These are phyloP conservation scores for Panaeolus papilionaceus DNA, from an alignment of 768 basidiomycete genomes.

Conservation along the genomic window DNA sequence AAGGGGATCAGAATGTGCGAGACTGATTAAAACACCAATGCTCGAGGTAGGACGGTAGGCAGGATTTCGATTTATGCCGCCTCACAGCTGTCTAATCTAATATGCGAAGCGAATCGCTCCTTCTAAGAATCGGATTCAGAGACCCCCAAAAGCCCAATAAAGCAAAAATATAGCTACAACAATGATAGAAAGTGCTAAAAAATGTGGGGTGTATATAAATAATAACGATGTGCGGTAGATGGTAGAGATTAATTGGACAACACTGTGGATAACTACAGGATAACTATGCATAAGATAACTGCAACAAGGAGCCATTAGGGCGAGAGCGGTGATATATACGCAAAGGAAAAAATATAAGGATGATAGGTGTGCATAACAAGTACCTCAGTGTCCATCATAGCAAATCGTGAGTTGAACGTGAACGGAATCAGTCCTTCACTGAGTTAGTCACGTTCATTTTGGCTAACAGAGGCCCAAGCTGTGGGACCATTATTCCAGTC, in stretches of 20 bases:
- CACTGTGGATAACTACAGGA: no score
- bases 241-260: not conserved
- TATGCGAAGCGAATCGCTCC: no score
- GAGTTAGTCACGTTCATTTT: not conserved
- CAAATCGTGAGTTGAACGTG: no score
- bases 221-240: not conserved
- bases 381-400: not conserved
- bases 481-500: constrained; percentile 58
- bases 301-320: not conserved
- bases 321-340: not conserved
- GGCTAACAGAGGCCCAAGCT: constrained; percentile 1
- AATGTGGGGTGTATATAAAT: not conserved
- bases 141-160: not conserved
- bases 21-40: no score
- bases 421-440: no score
- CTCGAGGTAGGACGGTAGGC: no score
- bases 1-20: no score
- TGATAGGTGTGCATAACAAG: not conserved
- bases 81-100: no score
- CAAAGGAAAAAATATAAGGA: not conserved
- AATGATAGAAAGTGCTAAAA: not conserved
- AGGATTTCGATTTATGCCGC: no score
- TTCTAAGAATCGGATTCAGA: no score
- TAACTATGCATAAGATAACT: not conserved
- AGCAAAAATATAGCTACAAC: constrained; percentile 1